Base-by-base conservation (phyloP, 306 rosid species). In the Vigna mungo region DNA sequence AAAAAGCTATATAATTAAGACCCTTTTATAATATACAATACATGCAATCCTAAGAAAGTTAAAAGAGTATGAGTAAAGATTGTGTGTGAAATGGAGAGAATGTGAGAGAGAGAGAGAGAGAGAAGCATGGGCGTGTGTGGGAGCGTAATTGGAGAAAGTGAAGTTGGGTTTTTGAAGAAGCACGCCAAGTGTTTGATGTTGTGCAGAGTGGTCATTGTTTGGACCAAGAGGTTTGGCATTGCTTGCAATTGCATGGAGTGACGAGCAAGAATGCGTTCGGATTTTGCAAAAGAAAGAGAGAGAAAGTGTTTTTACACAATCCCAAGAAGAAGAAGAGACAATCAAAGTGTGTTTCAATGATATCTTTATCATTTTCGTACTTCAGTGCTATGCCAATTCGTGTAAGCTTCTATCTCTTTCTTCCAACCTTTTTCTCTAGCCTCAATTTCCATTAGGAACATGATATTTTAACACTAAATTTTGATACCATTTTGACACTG, bases 361-460 rank as follows among this genome's bases (percentile, higher is more conserved):
- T 79, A 83, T 82, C 86, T 91, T 91, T 89, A 87, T 80, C 74
- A 75, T 82, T 85, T 70, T 76, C 27, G 55, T 84, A 86, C 82
- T 76, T 82, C 16, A 72, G 85, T 68, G 80, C 21, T 68, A 68
- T 48, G 77, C 77, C 37, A 78, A 60, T 48, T 78, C 37, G 80
- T 69, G 72, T 58, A 67, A 53, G 61, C 49, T 83, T 83, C 30
- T 44, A 61, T 23, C 37, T 15, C 37, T 21, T 27, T 23, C 71
- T 67, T 81, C 79, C 84, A 32, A 75, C 66, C 68, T 77, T 80
- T 85, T 72, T 73, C 78, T 83, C 78, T 73, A 27, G 23, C 23
- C 23, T 21, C 23, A 21, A 21, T 21, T 21, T 21, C 1, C 23
- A 21, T n/a, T n/a, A n/a, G n/a, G n/a, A n/a, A n/a, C n/a, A n/a